A percentile compares a stretch with the other conserved stretches of the same genome.
Evolutionary conservation across 208 protist genomes (phyloP).

Genomic region (Lotmaria passim): DNA sequence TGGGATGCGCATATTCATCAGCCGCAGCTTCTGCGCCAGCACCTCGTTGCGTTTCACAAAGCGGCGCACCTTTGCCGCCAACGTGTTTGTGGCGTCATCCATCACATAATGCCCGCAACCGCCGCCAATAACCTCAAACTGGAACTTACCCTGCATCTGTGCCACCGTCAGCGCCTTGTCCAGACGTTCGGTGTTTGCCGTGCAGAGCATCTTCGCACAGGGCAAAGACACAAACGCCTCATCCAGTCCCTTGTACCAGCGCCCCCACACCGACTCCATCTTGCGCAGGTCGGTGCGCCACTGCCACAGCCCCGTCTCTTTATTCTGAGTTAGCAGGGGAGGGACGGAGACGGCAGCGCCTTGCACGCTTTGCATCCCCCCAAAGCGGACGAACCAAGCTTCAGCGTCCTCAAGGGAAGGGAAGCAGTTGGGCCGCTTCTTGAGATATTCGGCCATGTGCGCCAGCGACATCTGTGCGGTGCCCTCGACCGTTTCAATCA

Average conservation of each 20-base stretch:
- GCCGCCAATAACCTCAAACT: conserved; percentile 88
- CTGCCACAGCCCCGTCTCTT: conserved; percentile 37
- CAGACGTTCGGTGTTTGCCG: conserved; percentile 86
- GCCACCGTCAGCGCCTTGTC: conserved; percentile 90
- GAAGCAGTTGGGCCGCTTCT: conserved; percentile 74
- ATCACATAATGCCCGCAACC: conserved; percentile 91
- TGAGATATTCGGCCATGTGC: conserved; percentile 85
- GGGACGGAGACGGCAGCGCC: conserved; percentile 79
- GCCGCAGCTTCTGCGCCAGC: conserved; percentile 55
- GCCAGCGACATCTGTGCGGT: conserved; percentile 80
- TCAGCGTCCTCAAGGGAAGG: conserved; percentile 60
- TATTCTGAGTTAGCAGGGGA: conserved; percentile 52
- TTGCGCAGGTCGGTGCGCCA: conserved; percentile 81
- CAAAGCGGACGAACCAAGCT: conserved; percentile 78
- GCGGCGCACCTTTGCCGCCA: conserved; percentile 62
- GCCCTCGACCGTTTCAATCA: conserved; percentile 93
- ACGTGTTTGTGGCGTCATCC: conserved; percentile 80
- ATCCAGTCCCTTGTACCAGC: conserved; percentile 91
- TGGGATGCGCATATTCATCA: conserved; percentile 21
- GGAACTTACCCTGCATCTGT: conserved; percentile 96
- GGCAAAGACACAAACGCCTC: conserved; percentile 75
- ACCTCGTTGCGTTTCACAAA: conserved; percentile 65
- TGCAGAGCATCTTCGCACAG: conserved; percentile 89
- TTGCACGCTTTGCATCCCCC: conserved; percentile 69
- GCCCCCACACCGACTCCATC: conserved; percentile 74